These are phyloP conservation scores for Yamadazyma kitorensis DNA, from an alignment of 805 yeast genomes.

Conservation along the genomic window DNA sequence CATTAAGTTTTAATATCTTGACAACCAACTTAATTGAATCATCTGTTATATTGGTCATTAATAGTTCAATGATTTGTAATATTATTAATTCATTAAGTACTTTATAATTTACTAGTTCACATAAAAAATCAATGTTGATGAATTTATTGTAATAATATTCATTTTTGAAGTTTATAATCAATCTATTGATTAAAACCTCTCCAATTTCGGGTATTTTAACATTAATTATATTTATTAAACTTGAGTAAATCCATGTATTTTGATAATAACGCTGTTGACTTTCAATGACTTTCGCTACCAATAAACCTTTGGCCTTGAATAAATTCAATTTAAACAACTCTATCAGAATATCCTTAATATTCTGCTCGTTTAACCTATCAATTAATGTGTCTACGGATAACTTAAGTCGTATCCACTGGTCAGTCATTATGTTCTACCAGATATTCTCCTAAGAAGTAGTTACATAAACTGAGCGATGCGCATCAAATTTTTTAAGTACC, in stretches of 20 bases:
- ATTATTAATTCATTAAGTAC: conserved; percentile 40
- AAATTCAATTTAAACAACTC: conserved; percentile 59
- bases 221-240: conserved; percentile 59
- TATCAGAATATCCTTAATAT: conserved; percentile 46
- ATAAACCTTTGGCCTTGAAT: conserved; percentile 56
- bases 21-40: conserved; percentile 57
- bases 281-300: conserved; percentile 48
- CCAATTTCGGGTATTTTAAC: conserved; percentile 72
- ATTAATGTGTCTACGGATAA: conserved; percentile 47
- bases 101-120: conserved; percentile 60
- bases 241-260: conserved; percentile 50
- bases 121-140: conserved; percentile 50
- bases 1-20: conserved; percentile 48
- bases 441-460: neutral
- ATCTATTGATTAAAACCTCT: conserved; percentile 48
- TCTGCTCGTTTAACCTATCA: conserved; percentile 42
- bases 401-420: conserved; percentile 54
- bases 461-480: conserved; percentile 5
- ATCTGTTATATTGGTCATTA: conserved; percentile 45
- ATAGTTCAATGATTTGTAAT: conserved; percentile 33
- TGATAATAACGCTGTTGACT: conserved; percentile 26
- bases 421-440: neutral
- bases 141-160: conserved; percentile 46
- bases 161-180: conserved; percentile 57
- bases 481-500: conserved; percentile 1